Evolutionary conservation across 371 early-diverging fungal species (phyloP).

Genomic region (Mortierella sp.): DNA sequence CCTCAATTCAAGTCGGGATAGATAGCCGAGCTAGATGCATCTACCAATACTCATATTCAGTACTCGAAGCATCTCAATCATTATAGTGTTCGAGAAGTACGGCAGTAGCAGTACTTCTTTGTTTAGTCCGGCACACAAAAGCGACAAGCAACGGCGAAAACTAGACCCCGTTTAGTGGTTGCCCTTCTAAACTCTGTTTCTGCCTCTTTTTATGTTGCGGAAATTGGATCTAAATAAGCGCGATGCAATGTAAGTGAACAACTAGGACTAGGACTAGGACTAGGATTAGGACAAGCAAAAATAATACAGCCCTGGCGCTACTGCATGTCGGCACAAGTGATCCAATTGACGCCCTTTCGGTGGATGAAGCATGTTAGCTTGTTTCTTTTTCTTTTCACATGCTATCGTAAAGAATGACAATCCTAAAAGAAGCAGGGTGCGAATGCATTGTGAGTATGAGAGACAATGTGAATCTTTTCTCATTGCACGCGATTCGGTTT

Average conservation of each 20-base stretch:
- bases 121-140: too few species aligned
- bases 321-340: background rate
- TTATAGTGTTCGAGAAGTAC: too few species aligned
- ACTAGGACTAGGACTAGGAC: background rate
- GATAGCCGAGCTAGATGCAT: too few species aligned
- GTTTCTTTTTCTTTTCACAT: background rate
- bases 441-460: background rate
- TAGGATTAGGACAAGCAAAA: background rate
- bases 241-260: background rate
- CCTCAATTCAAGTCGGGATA: too few species aligned
- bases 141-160: too few species aligned
- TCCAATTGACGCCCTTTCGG: background rate
- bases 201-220: background rate
- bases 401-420: background rate
- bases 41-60: too few species aligned
- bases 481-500: too few species aligned
- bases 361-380: background rate
- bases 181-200: too few species aligned
- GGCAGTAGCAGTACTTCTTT: too few species aligned
- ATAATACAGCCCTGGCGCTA: background rate
- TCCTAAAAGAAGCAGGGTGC: too few species aligned
- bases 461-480: background rate
- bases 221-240: conserved; percentile 4
- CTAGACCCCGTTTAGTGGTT: too few species aligned
- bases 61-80: too few species aligned